Percentiles rank a stretch among this genome's conserved stretches.
These are phyloP conservation scores for Clitoria ternatea DNA, from an alignment of 306 rosid genomes.

Conservation along the genomic window DNA sequence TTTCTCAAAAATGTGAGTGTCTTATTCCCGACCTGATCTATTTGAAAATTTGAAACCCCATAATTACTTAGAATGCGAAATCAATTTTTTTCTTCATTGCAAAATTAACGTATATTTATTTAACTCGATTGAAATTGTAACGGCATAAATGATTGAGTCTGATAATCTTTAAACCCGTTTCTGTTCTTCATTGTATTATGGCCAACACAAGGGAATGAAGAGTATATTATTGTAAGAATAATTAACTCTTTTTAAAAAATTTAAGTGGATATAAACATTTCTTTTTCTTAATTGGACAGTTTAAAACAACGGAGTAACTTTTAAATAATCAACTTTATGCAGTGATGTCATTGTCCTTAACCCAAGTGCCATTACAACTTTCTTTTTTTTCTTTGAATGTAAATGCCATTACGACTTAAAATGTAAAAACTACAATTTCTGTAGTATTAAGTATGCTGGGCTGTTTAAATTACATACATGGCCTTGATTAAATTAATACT, in stretches of 20 bases:
- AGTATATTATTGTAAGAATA: too few relatives aligned
- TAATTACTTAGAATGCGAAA: not conserved
- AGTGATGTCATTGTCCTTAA: not conserved
- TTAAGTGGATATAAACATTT: too few relatives aligned
- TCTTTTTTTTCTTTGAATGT: too few relatives aligned
- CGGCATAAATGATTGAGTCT: not conserved
- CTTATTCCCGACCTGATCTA: not conserved
- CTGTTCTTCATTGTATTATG: not conserved
- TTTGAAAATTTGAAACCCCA: not conserved
- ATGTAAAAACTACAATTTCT: too few relatives aligned
- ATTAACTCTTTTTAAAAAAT: too few relatives aligned
- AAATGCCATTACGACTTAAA: too few relatives aligned
- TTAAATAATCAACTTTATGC: not conserved
- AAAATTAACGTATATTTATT: not conserved
- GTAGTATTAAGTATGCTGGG: not conserved
- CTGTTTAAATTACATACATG: constrained; percentile 30
- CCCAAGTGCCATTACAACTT: not conserved
- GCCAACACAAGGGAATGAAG: too few relatives aligned
- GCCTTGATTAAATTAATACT: constrained; percentile 11
- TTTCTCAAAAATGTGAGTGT: not conserved
- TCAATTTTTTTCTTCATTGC: not conserved
- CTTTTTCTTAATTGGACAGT: too few relatives aligned
- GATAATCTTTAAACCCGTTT: not conserved
- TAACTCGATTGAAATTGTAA: not conserved
- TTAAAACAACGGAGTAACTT: too few relatives aligned